These are phyloP conservation scores for Colletotrichum lini DNA, from an alignment of 2,329 filamentous ascomycete species.

Conservation along the genomic window DNA sequence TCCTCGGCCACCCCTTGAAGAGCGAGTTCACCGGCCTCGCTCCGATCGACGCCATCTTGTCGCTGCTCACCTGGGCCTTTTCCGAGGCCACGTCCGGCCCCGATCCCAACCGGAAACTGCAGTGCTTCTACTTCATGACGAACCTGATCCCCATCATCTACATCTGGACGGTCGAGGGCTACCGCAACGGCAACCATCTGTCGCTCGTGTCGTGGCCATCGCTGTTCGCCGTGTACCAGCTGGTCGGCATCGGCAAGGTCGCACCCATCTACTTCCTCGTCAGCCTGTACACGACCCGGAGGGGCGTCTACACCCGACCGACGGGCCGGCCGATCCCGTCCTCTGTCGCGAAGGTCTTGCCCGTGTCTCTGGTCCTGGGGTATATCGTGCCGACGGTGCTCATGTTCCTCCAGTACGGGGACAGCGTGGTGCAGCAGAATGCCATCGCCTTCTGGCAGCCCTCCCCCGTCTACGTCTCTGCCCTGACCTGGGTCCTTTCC, in stretches of 20 bases:
- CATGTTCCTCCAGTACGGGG: constrained; percentile 20
- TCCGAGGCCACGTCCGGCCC: constrained; percentile 4
- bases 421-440: constrained; percentile 22
- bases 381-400: constrained; percentile 42
- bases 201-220: constrained; percentile 39
- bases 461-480: constrained; percentile 31
- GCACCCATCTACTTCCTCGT: constrained; percentile 39
- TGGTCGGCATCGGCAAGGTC: constrained; percentile 37
- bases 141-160: constrained; percentile 45
- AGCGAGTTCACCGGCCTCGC: constrained; percentile 1
- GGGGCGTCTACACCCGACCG: constrained; percentile 1
- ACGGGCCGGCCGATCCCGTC: constrained; percentile 39
- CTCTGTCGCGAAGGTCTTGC: constrained; percentile 40
- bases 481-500: background rate
- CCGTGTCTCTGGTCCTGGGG: constrained; percentile 40
- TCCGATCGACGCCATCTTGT: background rate
- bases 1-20: constrained; percentile 1
- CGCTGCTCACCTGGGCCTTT: constrained; percentile 8
- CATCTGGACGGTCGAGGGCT: constrained; percentile 47
- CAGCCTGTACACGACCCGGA: constrained; percentile 21
- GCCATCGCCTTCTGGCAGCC: constrained; percentile 34
- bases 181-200: constrained; percentile 42
- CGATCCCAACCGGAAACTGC: background rate
- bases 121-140: constrained; percentile 41
- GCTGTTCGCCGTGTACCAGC: constrained; percentile 39